Evolutionary conservation across 2,329 filamentous ascomycete genomes (phyloP).

Genomic region (Leptographium procerum): DNA sequence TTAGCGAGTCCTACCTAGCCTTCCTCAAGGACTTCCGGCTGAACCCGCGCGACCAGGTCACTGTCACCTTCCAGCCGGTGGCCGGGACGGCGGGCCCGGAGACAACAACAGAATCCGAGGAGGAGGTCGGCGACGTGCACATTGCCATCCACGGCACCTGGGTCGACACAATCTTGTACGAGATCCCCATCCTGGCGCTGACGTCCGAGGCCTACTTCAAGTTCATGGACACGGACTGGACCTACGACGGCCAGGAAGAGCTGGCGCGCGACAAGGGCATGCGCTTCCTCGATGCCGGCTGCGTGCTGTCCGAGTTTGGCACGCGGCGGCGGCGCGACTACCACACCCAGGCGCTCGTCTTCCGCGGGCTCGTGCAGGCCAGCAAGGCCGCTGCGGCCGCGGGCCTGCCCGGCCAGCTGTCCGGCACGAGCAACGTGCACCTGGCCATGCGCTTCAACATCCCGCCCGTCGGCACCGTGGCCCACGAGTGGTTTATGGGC

Average conservation of each 20-base stretch:
- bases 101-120: too few relatives aligned
- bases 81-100: too few relatives aligned
- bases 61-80: slow-evolving; percentile 51
- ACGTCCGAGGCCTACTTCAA: slow-evolving; percentile 96
- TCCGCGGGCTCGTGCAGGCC: slow-evolving; percentile 73
- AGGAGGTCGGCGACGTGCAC: slow-evolving; percentile 58
- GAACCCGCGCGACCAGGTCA: slow-evolving; percentile 68
- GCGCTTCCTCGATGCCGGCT: slow-evolving; percentile 67
- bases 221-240: slow-evolving; percentile 91
- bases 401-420: slow-evolving; percentile 60
- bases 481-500: slow-evolving; percentile 99
- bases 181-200: slow-evolving; percentile 85
- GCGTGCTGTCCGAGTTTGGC: slow-evolving; percentile 88
- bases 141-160: slow-evolving; percentile 73
- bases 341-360: slow-evolving; percentile 85
- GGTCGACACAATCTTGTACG: slow-evolving; percentile 94
- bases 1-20: slow-evolving; percentile 63
- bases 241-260: slow-evolving; percentile 74
- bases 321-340: slow-evolving; percentile 84
- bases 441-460: slow-evolving; percentile 89
- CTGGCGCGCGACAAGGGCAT: slow-evolving; percentile 74
- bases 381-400: slow-evolving; percentile 56
- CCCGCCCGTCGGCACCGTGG: slow-evolving; percentile 73
- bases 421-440: slow-evolving; percentile 92
- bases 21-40: slow-evolving; percentile 77